Conservation (phyloP, 2,329 filamentous ascomycete species). For the Cercospora brassicicola region DNA sequence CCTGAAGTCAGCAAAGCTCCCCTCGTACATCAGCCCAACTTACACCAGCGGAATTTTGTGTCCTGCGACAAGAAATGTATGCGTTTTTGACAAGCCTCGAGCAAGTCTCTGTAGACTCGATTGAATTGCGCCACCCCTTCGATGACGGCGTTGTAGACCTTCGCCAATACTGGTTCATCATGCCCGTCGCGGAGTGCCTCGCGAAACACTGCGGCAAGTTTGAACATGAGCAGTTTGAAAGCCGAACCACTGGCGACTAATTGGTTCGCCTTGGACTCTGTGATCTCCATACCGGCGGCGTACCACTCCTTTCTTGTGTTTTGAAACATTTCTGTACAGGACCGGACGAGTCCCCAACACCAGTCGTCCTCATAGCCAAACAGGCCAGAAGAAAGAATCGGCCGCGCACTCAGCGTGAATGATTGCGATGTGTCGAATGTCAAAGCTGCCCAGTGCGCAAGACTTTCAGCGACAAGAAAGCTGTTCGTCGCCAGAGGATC, state of each 20-base stretch:
- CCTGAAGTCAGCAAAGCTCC: background rate
- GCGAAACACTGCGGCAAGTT: conserved; percentile 16
- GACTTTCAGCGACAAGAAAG: conserved; percentile 19
- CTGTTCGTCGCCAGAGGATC: conserved; percentile 14
- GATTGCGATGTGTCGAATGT: conserved; percentile 18
- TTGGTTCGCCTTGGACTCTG: conserved; percentile 16
- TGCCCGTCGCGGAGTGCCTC: conserved; percentile 19
- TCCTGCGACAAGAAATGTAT: conserved; percentile 14
- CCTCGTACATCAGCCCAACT: background rate
- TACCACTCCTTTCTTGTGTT: conserved; percentile 13
- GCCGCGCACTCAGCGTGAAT: conserved; percentile 14
- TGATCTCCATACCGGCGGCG: conserved; percentile 5
- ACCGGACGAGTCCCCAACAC: conserved; percentile 17
- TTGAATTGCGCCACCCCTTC: conserved; percentile 18
- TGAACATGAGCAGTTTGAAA: conserved; percentile 18
- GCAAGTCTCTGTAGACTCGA: conserved; percentile 8
- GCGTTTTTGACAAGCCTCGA: conserved; percentile 16
- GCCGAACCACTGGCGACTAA: conserved; percentile 13
- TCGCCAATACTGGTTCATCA: conserved; percentile 12
- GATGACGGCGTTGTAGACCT: conserved; percentile 9
- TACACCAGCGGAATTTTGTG: conserved; percentile 16
- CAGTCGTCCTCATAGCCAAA: conserved; percentile 15
- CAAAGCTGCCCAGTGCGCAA: conserved; percentile 20
- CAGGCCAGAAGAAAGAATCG: conserved; percentile 16
- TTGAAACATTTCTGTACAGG: conserved; percentile 18